Evolutionary conservation across 2,329 filamentous ascomycete genomes (phyloP), one percentile per base, ranked within the genome.

Genomic region (Venturia carpophila): DNA sequence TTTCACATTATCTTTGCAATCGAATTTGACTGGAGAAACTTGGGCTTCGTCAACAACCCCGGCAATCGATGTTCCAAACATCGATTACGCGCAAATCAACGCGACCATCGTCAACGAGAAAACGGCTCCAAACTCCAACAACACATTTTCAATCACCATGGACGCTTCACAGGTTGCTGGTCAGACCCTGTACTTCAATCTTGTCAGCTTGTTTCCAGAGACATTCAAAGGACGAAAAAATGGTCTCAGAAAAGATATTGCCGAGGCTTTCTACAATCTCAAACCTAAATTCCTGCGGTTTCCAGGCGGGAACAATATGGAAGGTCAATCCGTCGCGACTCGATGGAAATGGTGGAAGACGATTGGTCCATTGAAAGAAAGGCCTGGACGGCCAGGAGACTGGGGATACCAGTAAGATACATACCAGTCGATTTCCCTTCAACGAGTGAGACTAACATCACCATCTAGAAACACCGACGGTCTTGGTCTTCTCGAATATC

Each of bases 181-280:
- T 6, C 74, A 75, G 41, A 75, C 76, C 0, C 72, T 81, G 10
- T 77, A 82, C 69, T 83, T 84, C 72, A 79, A 80, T 66, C 71
- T 84, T 21, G 79, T 84, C 67, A 80, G 78, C 62, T 71, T 84
- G 45, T 84, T 83, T 71, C 80, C 80, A 1, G 80, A 81, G 5
- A 84, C 82, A 0, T 84, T 80, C 76, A 83, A 82, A 63, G 70
- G 78, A 67, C 75, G 81, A 21, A 76, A 77, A 63, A 83, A 84
- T 69, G 82, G 82, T 21, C 71, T 83, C 52, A 75, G 81, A 10
- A 72, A 77, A 43, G 81, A 83, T 65, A 73, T 83, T 56, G 80
- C 79, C 60, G 75, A 83, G 67, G 76, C 77, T 19, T 73, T 80
- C 56, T 72, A 72, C 39, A 76, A 74, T 55, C 71, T 79, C 67